Base-by-base conservation (phyloP, 495 filamentous ascomycete genomes). In the Neurospora pannonica region DNA sequence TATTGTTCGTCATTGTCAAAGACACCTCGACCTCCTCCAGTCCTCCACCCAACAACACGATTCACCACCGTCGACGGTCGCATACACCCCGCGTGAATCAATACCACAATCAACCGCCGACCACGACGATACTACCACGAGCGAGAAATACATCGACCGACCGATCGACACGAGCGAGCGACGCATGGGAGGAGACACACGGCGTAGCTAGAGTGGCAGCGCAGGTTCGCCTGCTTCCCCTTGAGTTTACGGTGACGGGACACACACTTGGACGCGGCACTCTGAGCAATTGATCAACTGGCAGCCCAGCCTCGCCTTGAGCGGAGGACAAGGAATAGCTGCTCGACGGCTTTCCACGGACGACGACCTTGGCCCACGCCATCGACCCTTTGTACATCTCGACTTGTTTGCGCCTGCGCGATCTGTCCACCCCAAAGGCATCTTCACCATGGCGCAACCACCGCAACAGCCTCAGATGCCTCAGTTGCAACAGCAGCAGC, bases 391-490 rank as follows among this genome's bases (percentile, higher is more conserved):
- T 4, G 46, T 24, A 48, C 21, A 24, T 11, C 10, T 54, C 46
- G 46, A 34, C 24, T 34, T 62, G 15, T 62, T 62, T 62, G 54
- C 54, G 54, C 54, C 54, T 62, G 6, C 11, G 46, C n/a, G 36
- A 43, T n/a, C 72, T 24, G 21, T 39, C 67, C 69, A 46, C 42
- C 31, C 60, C 10, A 21, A 38, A 31, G 39, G 39, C 69, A 15
- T 62, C 37, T 24, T 11, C 71, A 84, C 71, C 79, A 93, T 92
- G 91, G 89, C 90, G 78, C 90, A 92, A 85, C 89, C 88, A 74
- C 88, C 89, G 71, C 86, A 86, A 28, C 86, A 85, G 28, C 88
- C 88, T 24, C 89, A 86, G 38, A 75, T 74, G 73, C 73, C 77
- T 2, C 78, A 76, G 36, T 28, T 73, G 69, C 73, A 67, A 48